Base-by-base conservation (phyloP, 208 protist species). In the Acanthamoeba castellanii region DNA sequence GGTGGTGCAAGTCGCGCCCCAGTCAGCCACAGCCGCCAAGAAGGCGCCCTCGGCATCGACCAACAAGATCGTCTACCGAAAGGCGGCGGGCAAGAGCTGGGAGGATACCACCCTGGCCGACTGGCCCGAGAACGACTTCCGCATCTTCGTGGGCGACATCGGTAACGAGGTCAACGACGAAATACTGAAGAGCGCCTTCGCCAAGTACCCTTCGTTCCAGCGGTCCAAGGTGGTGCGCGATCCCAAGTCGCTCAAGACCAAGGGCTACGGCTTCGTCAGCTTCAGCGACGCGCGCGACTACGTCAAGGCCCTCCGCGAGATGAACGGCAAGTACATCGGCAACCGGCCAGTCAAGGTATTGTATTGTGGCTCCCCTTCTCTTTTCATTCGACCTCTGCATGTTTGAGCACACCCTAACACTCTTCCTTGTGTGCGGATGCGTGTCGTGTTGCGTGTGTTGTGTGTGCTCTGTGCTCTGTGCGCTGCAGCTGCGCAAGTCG, bases 121-220 rank as follows among this genome's bases (percentile, higher is more conserved):
- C 8, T 92, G 85, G 85, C 85, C 85, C 27, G 85, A 92, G 42
- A 72, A 72, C 55, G 85, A 92, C n/a, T 92, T 92, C 34, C 42
- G 85, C 4, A 68, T 97, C 14, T 97, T 97, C 72, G 64, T 95
- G 47, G 96, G 96, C 52, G 96, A 97, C 78, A n/a, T 97, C 16
- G 96, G 96, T 55, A 97, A 97, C 32, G 96, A 97, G 59, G 96
- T 97, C 22, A 96, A 76, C 8, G 96, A 97, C 47, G 96, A 97
- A 7, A 68, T 96, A 18, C n/a, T 97, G 0, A 78, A 42, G 27
- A 42, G 84, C 37, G 85, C 96, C n/a, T 97, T 97, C 82, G 20
- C 16, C 11, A 87, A 95, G 59, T 97, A 97, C n/a, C 72, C 95
- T 14, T 97, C 95, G 1, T 96, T 96, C 61, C 32, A 85, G 37